These are phyloP conservation scores for Naganishia liquefaciens DNA, from an alignment of 1,284 basidiomycete species.

Conservation along the genomic window DNA sequence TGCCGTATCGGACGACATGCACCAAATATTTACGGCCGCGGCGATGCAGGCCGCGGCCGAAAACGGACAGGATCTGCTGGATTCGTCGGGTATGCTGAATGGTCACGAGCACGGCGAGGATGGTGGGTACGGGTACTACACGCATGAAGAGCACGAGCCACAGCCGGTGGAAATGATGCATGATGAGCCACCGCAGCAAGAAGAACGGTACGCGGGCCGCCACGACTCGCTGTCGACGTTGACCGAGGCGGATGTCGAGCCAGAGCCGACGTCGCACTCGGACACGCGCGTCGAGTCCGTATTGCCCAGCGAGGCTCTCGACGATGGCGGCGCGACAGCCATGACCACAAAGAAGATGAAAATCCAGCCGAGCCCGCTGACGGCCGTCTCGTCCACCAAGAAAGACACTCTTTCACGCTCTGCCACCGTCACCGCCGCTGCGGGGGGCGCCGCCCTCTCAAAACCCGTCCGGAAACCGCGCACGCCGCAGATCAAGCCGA, in stretches of 20 bases:
- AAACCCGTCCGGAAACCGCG: conserved; percentile 21
- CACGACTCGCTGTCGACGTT: conserved; percentile 23
- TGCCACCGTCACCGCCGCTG: not conserved
- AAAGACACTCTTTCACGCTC: not conserved
- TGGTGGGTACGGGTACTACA: conserved; percentile 17
- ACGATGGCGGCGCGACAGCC: conserved; percentile 1
- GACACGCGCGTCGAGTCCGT: not conserved
- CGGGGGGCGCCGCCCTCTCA: not conserved
- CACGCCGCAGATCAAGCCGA: conserved; percentile 21
- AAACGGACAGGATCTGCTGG: conserved; percentile 18
- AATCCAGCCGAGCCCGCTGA: not conserved
- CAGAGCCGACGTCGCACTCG: conserved; percentile 9
- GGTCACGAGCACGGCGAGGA: conserved; percentile 9
- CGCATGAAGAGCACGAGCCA: conserved; percentile 3
- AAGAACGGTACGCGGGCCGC: conserved; percentile 5
- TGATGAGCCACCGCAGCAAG: not conserved
- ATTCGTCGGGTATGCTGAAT: conserved; percentile 12
- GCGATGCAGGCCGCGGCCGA: conserved; percentile 26
- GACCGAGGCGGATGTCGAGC: conserved; percentile 18
- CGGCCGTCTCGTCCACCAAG: not conserved
- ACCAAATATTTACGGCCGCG: conserved; percentile 20
- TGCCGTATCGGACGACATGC: conserved; percentile 25
- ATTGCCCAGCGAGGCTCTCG: not conserved
- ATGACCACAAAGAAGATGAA: conserved; percentile 12
- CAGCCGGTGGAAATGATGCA: not conserved